phyloP scores from a whole-genome alignment of 257 asterid species.

The Jacaranda mimosifolia region DNA sequence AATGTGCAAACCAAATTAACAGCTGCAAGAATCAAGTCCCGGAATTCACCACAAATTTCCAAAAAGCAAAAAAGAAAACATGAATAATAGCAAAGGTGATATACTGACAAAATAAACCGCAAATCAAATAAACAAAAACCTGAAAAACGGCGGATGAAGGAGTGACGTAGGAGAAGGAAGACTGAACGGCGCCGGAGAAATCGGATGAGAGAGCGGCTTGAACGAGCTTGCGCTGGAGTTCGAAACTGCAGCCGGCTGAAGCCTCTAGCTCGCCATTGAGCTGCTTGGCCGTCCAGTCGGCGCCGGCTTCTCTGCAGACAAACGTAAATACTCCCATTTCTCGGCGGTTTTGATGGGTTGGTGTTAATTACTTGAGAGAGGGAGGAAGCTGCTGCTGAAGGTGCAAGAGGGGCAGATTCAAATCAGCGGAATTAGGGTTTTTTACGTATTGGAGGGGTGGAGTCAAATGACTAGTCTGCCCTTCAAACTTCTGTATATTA shows the following conservation, averaged over 20 bases:
- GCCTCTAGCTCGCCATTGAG: conserved; percentile 69
- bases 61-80: not conserved
- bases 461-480: conserved; percentile 30
- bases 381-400: not conserved
- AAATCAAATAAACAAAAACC: conserved; percentile 42
- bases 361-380: not conserved
- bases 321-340: conserved; percentile 69
- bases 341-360: not conserved
- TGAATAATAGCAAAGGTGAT: not conserved
- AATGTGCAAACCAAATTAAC: not conserved
- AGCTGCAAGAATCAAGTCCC: not conserved
- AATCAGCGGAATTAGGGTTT: conserved; percentile 40
- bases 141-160: conserved; percentile 88
- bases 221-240: conserved; percentile 85
- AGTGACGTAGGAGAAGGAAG: conserved; percentile 75
- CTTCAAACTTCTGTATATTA: conserved; percentile 15
- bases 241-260: conserved; percentile 54
- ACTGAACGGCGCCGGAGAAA: conserved; percentile 80
- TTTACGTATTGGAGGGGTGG: not conserved
- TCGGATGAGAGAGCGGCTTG: conserved; percentile 71
- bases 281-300: conserved; percentile 67
- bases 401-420: not conserved
- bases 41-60: not conserved
- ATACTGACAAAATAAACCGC: not conserved
- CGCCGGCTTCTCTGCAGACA: conserved; percentile 56